These are phyloP conservation scores for Exophiala sp. DNA, from an alignment of 2,329 filamentous ascomycete species.

Conservation along the genomic window DNA sequence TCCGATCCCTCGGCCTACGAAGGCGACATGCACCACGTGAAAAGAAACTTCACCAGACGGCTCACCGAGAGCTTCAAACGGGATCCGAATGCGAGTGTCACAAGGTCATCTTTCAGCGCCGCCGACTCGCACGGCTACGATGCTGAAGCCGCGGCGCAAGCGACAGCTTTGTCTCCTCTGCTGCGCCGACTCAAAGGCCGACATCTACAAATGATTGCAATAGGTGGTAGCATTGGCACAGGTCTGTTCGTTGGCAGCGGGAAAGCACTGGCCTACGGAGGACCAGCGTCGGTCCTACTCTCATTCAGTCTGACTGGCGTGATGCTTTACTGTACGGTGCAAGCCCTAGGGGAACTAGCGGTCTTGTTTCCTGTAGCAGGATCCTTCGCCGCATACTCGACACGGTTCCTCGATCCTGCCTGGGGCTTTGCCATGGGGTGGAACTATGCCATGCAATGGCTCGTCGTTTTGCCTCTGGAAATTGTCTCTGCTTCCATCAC, in stretches of 20 bases:
- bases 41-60: slow-evolving; percentile 22
- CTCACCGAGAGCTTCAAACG: slow-evolving; percentile 32
- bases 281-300: slow-evolving; percentile 73
- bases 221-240: slow-evolving; percentile 87
- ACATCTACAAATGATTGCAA: slow-evolving; percentile 54
- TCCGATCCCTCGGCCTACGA: slow-evolving; percentile 22
- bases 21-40: slow-evolving; percentile 22
- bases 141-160: slow-evolving; percentile 29
- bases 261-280: slow-evolving; percentile 58
- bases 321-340: slow-evolving; percentile 90
- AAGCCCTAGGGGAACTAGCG: slow-evolving; percentile 86
- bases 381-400: slow-evolving; percentile 88
- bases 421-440: slow-evolving; percentile 45
- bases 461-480: slow-evolving; percentile 75
- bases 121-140: slow-evolving; percentile 26
- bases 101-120: slow-evolving; percentile 22
- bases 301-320: slow-evolving; percentile 75
- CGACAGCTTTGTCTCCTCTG: slow-evolving; percentile 31
- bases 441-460: slow-evolving; percentile 76
- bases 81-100: slow-evolving; percentile 31
- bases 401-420: slow-evolving; percentile 81
- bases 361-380: slow-evolving; percentile 88
- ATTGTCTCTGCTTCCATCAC: slow-evolving; percentile 78
- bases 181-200: slow-evolving; percentile 31
- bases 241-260: slow-evolving; percentile 86